phyloP scores from a whole-genome alignment of 352 stramenopile species.

The Pythium sp. region DNA sequence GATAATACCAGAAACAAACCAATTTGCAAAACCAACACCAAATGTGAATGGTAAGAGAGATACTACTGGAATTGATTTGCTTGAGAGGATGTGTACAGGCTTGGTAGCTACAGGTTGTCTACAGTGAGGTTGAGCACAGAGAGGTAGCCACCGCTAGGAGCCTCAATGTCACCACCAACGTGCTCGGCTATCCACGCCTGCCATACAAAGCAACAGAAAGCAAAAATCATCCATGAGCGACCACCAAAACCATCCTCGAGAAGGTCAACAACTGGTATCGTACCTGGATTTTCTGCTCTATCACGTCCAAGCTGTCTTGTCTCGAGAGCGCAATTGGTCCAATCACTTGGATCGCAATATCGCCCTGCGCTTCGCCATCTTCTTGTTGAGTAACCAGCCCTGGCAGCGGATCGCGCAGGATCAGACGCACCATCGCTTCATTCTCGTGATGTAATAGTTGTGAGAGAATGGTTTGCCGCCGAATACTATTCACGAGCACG shows the following conservation, averaged over 20 bases:
- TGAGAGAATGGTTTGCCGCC: constrained; percentile 41
- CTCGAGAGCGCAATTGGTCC: constrained; percentile 47
- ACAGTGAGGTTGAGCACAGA: constrained; percentile 48
- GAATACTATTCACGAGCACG: constrained; percentile 43
- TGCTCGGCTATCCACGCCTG: constrained; percentile 49
- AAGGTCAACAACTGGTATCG: not conserved
- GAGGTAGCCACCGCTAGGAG: constrained; percentile 41
- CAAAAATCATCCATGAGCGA: not conserved
- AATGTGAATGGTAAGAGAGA: not conserved
- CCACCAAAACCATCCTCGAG: not conserved
- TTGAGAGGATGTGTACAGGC: not conserved
- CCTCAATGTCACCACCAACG: constrained; percentile 27
- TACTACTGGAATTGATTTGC: not conserved
- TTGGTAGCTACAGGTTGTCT: constrained; percentile 29
- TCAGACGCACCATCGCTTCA: constrained; percentile 46
- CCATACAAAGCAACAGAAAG: not conserved
- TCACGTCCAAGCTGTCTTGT: constrained; percentile 45
- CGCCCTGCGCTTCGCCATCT: constrained; percentile 6
- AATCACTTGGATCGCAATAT: constrained; percentile 28
- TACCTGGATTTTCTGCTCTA: constrained; percentile 62
- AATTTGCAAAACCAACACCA: not conserved
- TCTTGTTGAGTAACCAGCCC: not conserved
- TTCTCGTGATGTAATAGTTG: constrained; percentile 39
- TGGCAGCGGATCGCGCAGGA: constrained; percentile 43
- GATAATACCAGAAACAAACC: constrained; percentile 1